These are phyloP conservation scores for Flueggea neowawraea DNA, from an alignment of 441 rosid species.

Conservation along the genomic window DNA sequence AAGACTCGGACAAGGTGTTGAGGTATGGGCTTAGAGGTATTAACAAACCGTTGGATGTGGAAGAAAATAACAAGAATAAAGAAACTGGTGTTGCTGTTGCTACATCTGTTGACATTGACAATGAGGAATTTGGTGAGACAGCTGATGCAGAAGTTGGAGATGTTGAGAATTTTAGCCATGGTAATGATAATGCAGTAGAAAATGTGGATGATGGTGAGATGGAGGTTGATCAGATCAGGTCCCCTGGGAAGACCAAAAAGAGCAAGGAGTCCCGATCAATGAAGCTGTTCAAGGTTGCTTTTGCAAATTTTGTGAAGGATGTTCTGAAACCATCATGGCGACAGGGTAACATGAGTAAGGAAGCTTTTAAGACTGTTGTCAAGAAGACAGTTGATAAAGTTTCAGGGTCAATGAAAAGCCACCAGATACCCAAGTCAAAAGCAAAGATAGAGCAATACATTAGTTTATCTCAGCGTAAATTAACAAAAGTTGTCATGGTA, in stretches of 20 bases:
- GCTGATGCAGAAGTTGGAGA: constrained; percentile 58
- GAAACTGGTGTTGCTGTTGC: constrained; percentile 31
- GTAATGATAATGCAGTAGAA: constrained; percentile 29
- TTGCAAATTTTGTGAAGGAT: constrained; percentile 88
- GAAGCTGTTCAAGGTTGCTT: constrained; percentile 66
- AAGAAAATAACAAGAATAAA: constrained; percentile 47
- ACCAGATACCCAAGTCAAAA: constrained; percentile 75
- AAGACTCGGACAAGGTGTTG: constrained; percentile 34
- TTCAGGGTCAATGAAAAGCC: constrained; percentile 73
- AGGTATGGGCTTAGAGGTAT: constrained; percentile 38
- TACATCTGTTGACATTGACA: constrained; percentile 24
- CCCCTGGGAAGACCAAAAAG: constrained; percentile 51
- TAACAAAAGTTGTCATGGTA: constrained; percentile 94
- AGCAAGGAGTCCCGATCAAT: constrained; percentile 59
- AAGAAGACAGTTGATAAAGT: constrained; percentile 93
- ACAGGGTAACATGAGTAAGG: constrained; percentile 96
- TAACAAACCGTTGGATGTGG: constrained; percentile 49
- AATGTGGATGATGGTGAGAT: constrained; percentile 30
- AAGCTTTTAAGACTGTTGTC: constrained; percentile 89
- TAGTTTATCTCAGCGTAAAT: constrained; percentile 62
- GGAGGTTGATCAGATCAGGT: constrained; percentile 57
- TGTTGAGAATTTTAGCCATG: constrained; percentile 58
- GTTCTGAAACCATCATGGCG: constrained; percentile 88
- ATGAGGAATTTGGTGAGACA: constrained; percentile 69
- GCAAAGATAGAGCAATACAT: constrained; percentile 81